Base-by-base conservation (phyloP, 495 filamentous ascomycete species). In the Aspergillus panamensis region DNA sequence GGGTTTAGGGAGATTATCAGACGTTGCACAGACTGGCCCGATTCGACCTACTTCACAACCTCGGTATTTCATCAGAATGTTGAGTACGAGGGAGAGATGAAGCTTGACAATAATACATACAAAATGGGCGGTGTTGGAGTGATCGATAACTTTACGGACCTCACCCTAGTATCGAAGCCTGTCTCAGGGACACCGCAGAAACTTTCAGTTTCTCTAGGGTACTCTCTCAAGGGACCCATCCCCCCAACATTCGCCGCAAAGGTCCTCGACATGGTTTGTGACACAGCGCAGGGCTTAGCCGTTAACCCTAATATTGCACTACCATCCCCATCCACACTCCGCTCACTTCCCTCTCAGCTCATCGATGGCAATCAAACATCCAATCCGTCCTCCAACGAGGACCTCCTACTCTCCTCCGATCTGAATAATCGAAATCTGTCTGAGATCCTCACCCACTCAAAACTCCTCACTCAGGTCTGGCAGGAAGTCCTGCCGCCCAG, bases 1-100 rank as follows among this genome's bases (percentile, higher is more conserved):
- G 83, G 83, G 7, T 81, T 82, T 72, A 65, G 77, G 3, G 80
- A 86, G 42, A 87, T 86, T 48, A 75, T 85, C 56, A 66, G 77
- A 25, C 65, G 79, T 33, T 86, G 83, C 63, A 85, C 80, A 8
- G 72, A 80, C 49, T 86, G 83, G 84, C 79, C 82, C 6, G 67
- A 73, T 7, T 78, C 73, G 65, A 76, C 75, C 3, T 73, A 73
- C 60, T 82, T 80, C 63, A 73, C 72, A 8, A 79, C 74, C 10
- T 67, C 73, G 0, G 75, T 82, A 25, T 74, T 81, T 59, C 77
- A 82, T 51, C 75, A 80, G 45, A 79, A 77, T 35, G 68, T 77
- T 29, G 68, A 71, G 9, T 74, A 75, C 19, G 73, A 76, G 16
- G 73, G 68, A 1, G 63, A 70, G 17, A 69, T 81, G 29, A 65